phyloP scores from a whole-genome alignment of 331 rosid species.

The Saraca asoca region DNA sequence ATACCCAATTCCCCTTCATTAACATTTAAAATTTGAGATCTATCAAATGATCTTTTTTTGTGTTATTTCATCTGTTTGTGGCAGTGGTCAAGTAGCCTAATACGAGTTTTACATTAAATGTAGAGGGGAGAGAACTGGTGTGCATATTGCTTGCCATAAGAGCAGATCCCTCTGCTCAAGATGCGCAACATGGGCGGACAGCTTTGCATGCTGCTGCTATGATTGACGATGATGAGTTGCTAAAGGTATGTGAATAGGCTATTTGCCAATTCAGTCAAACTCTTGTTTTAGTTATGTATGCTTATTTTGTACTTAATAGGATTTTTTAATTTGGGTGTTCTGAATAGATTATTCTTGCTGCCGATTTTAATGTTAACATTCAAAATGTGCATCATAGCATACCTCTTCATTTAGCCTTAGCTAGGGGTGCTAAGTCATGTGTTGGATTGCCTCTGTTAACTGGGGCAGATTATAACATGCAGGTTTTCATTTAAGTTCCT shows the following conservation, averaged over 20 bases:
- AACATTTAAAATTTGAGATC: conserved; percentile 9
- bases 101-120: conserved; percentile 29
- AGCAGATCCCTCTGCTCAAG: conserved; percentile 92
- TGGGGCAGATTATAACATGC: conserved; percentile 88
- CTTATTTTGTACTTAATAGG: neutral
- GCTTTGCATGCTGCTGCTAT: conserved; percentile 93
- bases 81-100: conserved; percentile 25
- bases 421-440: conserved; percentile 96
- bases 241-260: conserved; percentile 58
- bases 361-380: conserved; percentile 89
- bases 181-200: conserved; percentile 87
- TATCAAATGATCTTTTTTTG: conserved; percentile 9
- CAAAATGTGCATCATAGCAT: conserved; percentile 85
- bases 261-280: too few relatives aligned
- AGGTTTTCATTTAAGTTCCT: conserved; percentile 56
- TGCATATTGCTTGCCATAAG: conserved; percentile 81
- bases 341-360: conserved; percentile 81
- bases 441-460: conserved; percentile 81
- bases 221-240: conserved; percentile 85
- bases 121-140: conserved; percentile 95
- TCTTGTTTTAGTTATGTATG: conserved; percentile 16
- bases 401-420: conserved; percentile 94
- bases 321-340: conserved; percentile 30
- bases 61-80: conserved; percentile 12
- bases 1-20: neutral